Percentiles rank a stretch among this genome's conserved stretches.
Conservation (phyloP, 441 rosid genomes). For the Gossypium aridum region DNA sequence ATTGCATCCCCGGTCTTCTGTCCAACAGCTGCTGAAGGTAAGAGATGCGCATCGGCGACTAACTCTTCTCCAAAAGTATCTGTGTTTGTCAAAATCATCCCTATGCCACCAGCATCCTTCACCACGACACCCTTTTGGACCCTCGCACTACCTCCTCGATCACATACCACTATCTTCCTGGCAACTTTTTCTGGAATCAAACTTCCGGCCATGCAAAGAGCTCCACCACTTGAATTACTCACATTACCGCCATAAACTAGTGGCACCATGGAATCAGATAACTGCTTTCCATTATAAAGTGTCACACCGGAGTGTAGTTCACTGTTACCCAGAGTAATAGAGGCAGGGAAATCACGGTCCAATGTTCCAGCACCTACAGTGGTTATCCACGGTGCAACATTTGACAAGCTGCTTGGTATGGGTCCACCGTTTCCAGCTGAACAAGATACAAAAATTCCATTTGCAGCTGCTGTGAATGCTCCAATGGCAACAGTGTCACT, state of each 20-base stretch:
- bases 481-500: conserved; percentile 23
- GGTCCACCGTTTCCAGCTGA: conserved; percentile 31
- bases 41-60: conserved; percentile 31
- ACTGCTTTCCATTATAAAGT: conserved; percentile 20
- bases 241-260: conserved; percentile 19
- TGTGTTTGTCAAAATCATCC: conserved; percentile 31
- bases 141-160: conserved; percentile 30
- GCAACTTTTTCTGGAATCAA: conserved; percentile 19
- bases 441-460: conserved; percentile 27
- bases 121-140: conserved; percentile 30
- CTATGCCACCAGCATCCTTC: conserved; percentile 31
- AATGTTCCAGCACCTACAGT: conserved; percentile 31
- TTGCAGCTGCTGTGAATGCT: conserved; percentile 26
- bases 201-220: conserved; percentile 24
- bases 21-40: conserved; percentile 32
- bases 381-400: conserved; percentile 32
- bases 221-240: conserved; percentile 14
- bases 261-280: conserved; percentile 14
- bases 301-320: conserved; percentile 20
- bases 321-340: conserved; percentile 23
- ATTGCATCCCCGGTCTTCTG: conserved; percentile 25
- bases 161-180: conserved; percentile 37
- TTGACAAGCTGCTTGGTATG: conserved; percentile 10
- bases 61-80: conserved; percentile 30
- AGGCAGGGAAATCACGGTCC: conserved; percentile 30